Base-by-base conservation (phyloP, 371 early-diverging fungal species). In the Caulochytrium protostelioides region DNA sequence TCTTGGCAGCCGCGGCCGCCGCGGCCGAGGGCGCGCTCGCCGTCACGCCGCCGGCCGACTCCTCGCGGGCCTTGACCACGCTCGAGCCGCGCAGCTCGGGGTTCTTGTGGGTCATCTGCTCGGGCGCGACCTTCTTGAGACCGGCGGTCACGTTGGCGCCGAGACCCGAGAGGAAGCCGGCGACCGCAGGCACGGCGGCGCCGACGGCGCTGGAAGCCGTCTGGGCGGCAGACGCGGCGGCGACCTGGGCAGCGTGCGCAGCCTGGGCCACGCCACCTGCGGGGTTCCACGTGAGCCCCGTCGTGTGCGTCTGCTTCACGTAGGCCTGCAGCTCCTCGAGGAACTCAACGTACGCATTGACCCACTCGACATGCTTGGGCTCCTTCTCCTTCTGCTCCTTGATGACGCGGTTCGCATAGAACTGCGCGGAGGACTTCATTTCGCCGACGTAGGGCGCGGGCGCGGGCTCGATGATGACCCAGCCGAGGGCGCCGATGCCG, bases 21-120 rank as follows among this genome's bases (percentile, higher is more conserved):
- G 67, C 65, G 34, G 69, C 65, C 32, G 65, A 61, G 7, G 76
- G 66, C 3, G 44, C 28, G 6, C 74, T 65, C 4, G 74, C 57
- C 2, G 35, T 37, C 6, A 32, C 26, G 15, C 20, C 21, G 43
- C 46, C 50, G 3, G 46, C 34, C 19, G 41, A 34, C 15, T 31
- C 46, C 14, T 35, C 32, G 10, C 34, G 32, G 6, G 57, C 47
- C 25, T 44, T 35, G 14, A 76, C 79, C 28, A 64, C 53, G 21
- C 70, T 58, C 23, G 62, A 46, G 3, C 69, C 70, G 16, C 90
- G 71, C 13, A 90, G 54, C 13, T 60, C 68, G 0, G 91, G 91
- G 62, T 89, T 90, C 58, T 92, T 92, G 65, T 90, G 90, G 9
- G 89, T 89, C 91, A 89, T 90, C 50, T 92, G 74, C 27, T 34